Conservation (phyloP, 2,329 filamentous ascomycete species). For the Pestalotiopsis sp. region DNA sequence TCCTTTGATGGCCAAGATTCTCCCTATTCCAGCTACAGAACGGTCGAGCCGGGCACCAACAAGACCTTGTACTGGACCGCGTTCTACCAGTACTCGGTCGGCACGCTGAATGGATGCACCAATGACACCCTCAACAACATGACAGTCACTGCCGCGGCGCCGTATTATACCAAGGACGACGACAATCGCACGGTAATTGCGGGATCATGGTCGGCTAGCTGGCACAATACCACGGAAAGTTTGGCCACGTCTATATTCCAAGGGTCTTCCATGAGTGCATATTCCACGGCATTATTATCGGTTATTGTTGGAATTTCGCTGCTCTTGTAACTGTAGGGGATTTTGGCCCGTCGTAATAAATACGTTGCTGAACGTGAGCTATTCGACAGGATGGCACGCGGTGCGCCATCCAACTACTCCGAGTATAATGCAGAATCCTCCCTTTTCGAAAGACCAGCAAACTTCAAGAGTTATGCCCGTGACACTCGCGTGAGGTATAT, state of each 20-base stretch:
- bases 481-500: too few relatives aligned
- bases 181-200: not conserved
- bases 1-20: not conserved
- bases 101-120: slow-evolving; percentile 1
- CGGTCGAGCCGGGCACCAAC: slow-evolving; percentile 5
- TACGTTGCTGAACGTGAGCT: too few relatives aligned
- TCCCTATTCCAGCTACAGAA: not conserved
- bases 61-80: slow-evolving; percentile 4
- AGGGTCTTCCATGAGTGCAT: not conserved
- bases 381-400: too few relatives aligned
- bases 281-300: not conserved
- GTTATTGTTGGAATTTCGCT: not conserved
- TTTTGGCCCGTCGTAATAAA: too few relatives aligned
- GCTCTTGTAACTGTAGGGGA: too few relatives aligned
- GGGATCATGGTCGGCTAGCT: not conserved
- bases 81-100: slow-evolving; percentile 3
- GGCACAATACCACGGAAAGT: not conserved
- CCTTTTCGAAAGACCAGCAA: too few relatives aligned
- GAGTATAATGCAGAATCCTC: too few relatives aligned
- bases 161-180: slow-evolving; percentile 7
- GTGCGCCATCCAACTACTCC: too few relatives aligned
- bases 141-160: slow-evolving; percentile 11
- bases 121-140: slow-evolving; percentile 14
- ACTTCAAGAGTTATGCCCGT: too few relatives aligned
- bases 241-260: not conserved